Evolutionary conservation across 805 yeast genomes (phyloP).

Genomic region (Metschnikowia orientalis): DNA sequence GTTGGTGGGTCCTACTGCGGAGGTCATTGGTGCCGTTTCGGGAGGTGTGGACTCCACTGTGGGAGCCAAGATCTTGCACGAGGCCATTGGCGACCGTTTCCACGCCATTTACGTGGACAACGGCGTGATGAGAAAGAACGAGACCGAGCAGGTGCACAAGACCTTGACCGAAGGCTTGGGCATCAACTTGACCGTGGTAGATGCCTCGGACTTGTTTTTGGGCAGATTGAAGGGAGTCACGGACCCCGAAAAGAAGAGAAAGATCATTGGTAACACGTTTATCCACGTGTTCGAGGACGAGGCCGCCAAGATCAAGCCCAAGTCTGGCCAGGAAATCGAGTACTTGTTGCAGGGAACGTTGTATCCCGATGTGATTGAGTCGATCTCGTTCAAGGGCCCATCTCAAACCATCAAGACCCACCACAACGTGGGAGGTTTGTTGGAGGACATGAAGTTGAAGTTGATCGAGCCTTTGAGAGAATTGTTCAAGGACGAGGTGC

Average conservation of each 20-base stretch:
- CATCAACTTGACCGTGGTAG: slow-evolving; percentile 89
- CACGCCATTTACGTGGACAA: slow-evolving; percentile 97
- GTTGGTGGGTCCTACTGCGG: slow-evolving; percentile 95
- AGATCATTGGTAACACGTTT: slow-evolving; percentile 96
- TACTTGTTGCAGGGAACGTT: slow-evolving; percentile 93
- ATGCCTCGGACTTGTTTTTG: slow-evolving; percentile 88
- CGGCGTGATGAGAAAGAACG: slow-evolving; percentile 95
- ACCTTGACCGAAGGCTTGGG: slow-evolving; percentile 92
- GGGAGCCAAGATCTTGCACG: slow-evolving; percentile 96
- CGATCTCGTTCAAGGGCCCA: slow-evolving; percentile 98
- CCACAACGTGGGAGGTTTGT: slow-evolving; percentile 97
- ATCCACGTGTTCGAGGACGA: slow-evolving; percentile 96
- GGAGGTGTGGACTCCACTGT: slow-evolving; percentile 99
- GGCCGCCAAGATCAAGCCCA: slow-evolving; percentile 87
- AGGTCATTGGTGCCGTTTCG: slow-evolving; percentile 98
- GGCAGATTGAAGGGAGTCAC: slow-evolving; percentile 86
- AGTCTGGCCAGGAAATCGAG: slow-evolving; percentile 85
- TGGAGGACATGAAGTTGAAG: slow-evolving; percentile 97
- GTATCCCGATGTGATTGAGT: slow-evolving; percentile 98
- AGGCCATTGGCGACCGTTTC: slow-evolving; percentile 97
- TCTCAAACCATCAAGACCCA: slow-evolving; percentile 99
- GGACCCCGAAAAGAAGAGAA: slow-evolving; percentile 98
- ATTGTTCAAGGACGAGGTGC: slow-evolving; percentile 97
- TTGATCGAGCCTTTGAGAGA: slow-evolving; percentile 98
- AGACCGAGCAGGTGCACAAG: slow-evolving; percentile 82